Base-by-base conservation (phyloP, 331 rosid species). In the Pyracantha coccinea region DNA sequence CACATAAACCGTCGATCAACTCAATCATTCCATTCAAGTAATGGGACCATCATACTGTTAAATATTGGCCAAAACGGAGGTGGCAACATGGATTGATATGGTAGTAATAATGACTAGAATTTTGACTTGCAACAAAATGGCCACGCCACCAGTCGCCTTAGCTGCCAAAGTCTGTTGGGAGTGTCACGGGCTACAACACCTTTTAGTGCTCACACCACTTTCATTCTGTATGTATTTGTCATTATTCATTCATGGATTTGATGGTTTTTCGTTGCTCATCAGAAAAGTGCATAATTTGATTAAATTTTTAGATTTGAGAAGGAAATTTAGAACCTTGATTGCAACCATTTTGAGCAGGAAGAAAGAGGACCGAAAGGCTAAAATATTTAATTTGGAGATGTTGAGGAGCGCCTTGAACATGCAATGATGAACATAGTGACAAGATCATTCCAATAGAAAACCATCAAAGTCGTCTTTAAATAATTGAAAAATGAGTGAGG, bases 181-280 rank as follows among this genome's bases (percentile, higher is more conserved):
- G 70, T 31, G 90, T 91, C 83, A 93, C 90, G 0, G 98, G 97
- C 21, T 91, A 89, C 74, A 86, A 91, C 79, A 85, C 97, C 64
- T 93, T 93, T 81, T 93, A 96, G 93, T 89, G 89, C 71, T 93
- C 97, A 1, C 97, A 93, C 84, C 93, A 93, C 72, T 83, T 91
- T 93, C 89, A 81, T 91, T 69, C 68, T 91, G 12, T 93, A 93
- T 74, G 91, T 82, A 13, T 84, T 91, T 85, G 97, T 93, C 70
- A 72, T 91, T 20, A 19, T 93, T 53, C 97, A 89, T 89, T 91
- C 97, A 10, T 38, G 14, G 45, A 9, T 38, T 38, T 10, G 14
- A 38, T 38, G 45, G 14, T 10, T 38, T 38, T 38, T 38, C 45
- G 14, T 10, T 38, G 14, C 45, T 10, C 14, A 38, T 38, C 41